phyloP scores from a whole-genome alignment of 768 basidiomycete genomes.

The Multifurca ochricompacta region DNA sequence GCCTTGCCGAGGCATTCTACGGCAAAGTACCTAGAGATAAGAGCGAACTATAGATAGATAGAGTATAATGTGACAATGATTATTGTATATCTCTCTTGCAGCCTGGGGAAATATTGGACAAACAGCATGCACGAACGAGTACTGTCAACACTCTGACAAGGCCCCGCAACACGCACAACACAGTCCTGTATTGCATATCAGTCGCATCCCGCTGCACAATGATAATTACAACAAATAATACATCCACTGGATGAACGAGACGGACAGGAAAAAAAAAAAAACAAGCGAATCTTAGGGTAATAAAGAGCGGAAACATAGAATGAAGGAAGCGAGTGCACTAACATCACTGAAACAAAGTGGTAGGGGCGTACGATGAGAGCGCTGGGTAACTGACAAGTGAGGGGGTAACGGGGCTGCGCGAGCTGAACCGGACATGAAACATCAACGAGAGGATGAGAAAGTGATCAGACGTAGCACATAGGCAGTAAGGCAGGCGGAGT shows the following conservation, averaged over 20 bases:
- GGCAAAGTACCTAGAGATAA: conserved; percentile 18
- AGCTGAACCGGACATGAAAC: conserved; percentile 8
- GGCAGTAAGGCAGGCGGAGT: conserved; percentile 3
- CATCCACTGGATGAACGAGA: conserved; percentile 21
- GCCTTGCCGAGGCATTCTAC: conserved; percentile 21
- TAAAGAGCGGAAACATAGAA: conserved; percentile 12
- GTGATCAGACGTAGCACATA: conserved; percentile 10
- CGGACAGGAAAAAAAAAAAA: conserved; percentile 1
- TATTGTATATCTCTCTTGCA: conserved; percentile 10
- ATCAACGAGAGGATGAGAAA: conserved; percentile 1
- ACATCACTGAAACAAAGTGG: background rate
- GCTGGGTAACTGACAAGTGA: conserved; percentile 18
- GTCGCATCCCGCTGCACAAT: conserved; percentile 14
- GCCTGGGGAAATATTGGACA: background rate
- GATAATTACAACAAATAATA: conserved; percentile 23
- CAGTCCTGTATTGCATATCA: conserved; percentile 16
- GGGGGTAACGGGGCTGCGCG: conserved; percentile 14
- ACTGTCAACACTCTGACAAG: background rate
- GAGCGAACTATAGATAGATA: conserved; percentile 21
- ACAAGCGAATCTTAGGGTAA: conserved; percentile 8
- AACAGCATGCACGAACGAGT: background rate
- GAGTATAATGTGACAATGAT: conserved; percentile 13
- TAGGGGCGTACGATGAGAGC: conserved; percentile 14
- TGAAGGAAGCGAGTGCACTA: conserved; percentile 5
- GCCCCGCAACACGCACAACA: conserved; percentile 9